phyloP scores from a whole-genome alignment of 2,329 filamentous ascomycete species.

The Westerdykella aurantiaca region DNA sequence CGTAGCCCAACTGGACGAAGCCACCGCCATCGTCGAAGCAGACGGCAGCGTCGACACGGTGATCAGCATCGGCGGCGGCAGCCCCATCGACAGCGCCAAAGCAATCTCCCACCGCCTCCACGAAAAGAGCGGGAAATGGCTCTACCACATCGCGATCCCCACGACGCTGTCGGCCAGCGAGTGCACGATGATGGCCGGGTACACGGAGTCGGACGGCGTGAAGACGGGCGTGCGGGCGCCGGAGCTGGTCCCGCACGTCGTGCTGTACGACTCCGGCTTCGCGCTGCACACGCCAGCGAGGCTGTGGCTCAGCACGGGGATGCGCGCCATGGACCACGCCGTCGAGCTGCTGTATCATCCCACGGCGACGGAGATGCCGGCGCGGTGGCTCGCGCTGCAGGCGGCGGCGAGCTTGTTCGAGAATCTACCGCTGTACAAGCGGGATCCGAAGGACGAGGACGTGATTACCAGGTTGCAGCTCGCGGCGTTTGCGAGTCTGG shows the following conservation, averaged over 20 bases:
- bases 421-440: slow-evolving; percentile 44
- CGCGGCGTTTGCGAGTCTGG: slow-evolving; percentile 48
- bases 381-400: slow-evolving; percentile 41
- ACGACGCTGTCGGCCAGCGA: slow-evolving; percentile 48
- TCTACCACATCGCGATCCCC: slow-evolving; percentile 37
- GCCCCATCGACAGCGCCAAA: slow-evolving; percentile 48
- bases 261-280: slow-evolving; percentile 52
- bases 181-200: slow-evolving; percentile 50
- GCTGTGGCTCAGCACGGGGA: slow-evolving; percentile 48
- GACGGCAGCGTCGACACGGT: slow-evolving; percentile 49
- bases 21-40: slow-evolving; percentile 43
- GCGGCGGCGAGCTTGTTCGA: slow-evolving; percentile 46
- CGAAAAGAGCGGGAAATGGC: slow-evolving; percentile 28
- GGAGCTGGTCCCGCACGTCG: slow-evolving; percentile 42
- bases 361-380: slow-evolving; percentile 47
- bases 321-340: slow-evolving; percentile 53
- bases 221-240: slow-evolving; percentile 45
- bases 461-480: slow-evolving; percentile 49
- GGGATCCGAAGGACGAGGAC: slow-evolving; percentile 43
- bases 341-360: slow-evolving; percentile 52
- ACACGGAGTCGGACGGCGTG: slow-evolving; percentile 45
- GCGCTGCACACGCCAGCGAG: slow-evolving; percentile 47
- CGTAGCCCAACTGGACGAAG: slow-evolving; percentile 49
- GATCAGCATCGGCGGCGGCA: slow-evolving; percentile 51
- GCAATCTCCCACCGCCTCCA: slow-evolving; percentile 34